Evolutionary conservation across 2,329 filamentous ascomycete genomes (phyloP).

Genomic region (Didymosphaeria variabile): DNA sequence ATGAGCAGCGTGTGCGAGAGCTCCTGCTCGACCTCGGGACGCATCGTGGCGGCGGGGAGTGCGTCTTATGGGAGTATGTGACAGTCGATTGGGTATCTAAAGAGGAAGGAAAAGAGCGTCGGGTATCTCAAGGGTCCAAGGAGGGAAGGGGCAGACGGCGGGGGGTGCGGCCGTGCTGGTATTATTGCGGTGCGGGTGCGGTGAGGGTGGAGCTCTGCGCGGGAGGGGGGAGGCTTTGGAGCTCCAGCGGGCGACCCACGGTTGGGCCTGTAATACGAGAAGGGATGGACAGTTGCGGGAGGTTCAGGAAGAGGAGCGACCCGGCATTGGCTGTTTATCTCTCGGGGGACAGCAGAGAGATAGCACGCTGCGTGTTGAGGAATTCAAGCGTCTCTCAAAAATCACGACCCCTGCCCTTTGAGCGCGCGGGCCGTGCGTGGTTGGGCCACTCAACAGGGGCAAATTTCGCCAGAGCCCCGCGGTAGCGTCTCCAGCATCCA

Average conservation of each 20-base stretch:
- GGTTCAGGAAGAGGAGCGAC: conserved; percentile 24
- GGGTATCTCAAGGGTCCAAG: conserved; percentile 16
- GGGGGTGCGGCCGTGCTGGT: conserved; percentile 9
- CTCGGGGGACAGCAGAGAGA: conserved; percentile 31
- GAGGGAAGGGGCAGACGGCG: conserved; percentile 13
- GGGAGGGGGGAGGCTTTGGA: not conserved
- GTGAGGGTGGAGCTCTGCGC: conserved; percentile 3
- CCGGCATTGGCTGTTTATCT: conserved; percentile 47
- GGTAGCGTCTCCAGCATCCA: conserved; percentile 2
- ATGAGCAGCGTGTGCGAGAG: conserved; percentile 97
- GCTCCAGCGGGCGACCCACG: conserved; percentile 10
- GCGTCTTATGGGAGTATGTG: conserved; percentile 23
- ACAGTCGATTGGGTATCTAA: conserved; percentile 24
- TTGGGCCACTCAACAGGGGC: conserved; percentile 13
- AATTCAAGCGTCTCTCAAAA: conserved; percentile 43
- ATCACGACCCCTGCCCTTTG: conserved; percentile 38
- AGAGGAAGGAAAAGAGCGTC: conserved; percentile 17
- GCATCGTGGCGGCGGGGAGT: conserved; percentile 69
- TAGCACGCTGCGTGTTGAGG: conserved; percentile 40
- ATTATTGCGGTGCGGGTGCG: conserved; percentile 16
- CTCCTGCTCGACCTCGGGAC: conserved; percentile 99
- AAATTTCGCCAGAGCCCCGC: conserved; percentile 11
- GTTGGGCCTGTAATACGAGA: conserved; percentile 20
- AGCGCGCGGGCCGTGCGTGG: conserved; percentile 31
- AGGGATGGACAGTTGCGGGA: conserved; percentile 17